These are phyloP conservation scores for Ramularia collo-cygni DNA, from an alignment of 2,329 filamentous ascomycete species.

Conservation along the genomic window DNA sequence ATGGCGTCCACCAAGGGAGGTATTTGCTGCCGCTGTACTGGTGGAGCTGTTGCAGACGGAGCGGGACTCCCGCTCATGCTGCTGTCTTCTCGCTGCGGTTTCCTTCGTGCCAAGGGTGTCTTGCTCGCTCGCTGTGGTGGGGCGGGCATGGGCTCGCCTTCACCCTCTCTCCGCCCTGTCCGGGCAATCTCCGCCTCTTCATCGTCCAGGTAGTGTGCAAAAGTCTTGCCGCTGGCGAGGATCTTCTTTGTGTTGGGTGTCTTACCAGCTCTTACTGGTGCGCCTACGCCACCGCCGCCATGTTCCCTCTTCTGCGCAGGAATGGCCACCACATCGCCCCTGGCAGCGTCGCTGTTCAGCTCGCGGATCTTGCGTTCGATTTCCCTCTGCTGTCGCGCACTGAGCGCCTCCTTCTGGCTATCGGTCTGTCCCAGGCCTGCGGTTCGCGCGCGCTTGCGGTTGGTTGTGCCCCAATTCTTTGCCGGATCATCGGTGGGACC, in stretches of 20 bases:
- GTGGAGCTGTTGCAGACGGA: slow-evolving; percentile 10
- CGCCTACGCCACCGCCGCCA: slow-evolving; percentile 35
- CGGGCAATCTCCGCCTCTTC: slow-evolving; percentile 55
- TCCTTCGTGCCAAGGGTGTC: slow-evolving; percentile 29
- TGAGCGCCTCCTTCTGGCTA: slow-evolving; percentile 53
- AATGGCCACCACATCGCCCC: slow-evolving; percentile 57
- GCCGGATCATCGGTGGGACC: slow-evolving; percentile 50
- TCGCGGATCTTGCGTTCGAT: slow-evolving; percentile 74
- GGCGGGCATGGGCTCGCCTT: slow-evolving; percentile 16
- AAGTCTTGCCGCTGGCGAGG: slow-evolving; percentile 72
- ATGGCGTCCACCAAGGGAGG: slow-evolving; percentile 31
- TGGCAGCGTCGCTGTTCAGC: slow-evolving; percentile 64
- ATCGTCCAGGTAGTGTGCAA: slow-evolving; percentile 75
- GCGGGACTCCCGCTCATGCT: slow-evolving; percentile 24
- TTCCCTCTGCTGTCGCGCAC: slow-evolving; percentile 75
- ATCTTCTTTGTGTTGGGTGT: slow-evolving; percentile 69
- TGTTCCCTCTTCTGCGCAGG: slow-evolving; percentile 51
- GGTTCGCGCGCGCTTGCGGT: slow-evolving; percentile 64
- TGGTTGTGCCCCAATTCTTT: slow-evolving; percentile 35
- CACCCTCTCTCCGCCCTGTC: slow-evolving; percentile 27
- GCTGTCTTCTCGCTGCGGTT: slow-evolving; percentile 21
- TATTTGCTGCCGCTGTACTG: slow-evolving; percentile 10
- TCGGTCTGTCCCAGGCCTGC: slow-evolving; percentile 33
- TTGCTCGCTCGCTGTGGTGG: slow-evolving; percentile 28
- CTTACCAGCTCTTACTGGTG: slow-evolving; percentile 46